phyloP scores from a whole-genome alignment of 2,329 filamentous ascomycete species.

The Exserohilum turcica region DNA sequence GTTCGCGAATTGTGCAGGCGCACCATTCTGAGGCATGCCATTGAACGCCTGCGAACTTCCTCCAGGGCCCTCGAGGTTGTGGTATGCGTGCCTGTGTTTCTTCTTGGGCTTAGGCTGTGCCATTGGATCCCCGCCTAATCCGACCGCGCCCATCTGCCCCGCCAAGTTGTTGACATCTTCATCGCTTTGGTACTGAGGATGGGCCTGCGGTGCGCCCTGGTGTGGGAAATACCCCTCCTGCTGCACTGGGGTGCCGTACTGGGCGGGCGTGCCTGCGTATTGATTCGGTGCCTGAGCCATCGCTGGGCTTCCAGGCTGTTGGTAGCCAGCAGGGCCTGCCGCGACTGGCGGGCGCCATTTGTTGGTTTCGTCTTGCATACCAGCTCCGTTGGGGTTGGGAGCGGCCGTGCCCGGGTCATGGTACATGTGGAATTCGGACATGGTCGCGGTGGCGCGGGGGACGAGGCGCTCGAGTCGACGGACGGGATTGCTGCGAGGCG shows the following conservation, averaged over 20 bases:
- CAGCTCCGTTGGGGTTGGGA: slow-evolving; percentile 36
- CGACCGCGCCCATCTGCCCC: slow-evolving; percentile 37
- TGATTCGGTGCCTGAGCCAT: slow-evolving; percentile 39
- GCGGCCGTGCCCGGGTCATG: slow-evolving; percentile 41
- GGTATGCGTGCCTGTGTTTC: slow-evolving; percentile 93
- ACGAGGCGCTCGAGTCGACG: slow-evolving; percentile 19
- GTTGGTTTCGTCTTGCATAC: slow-evolving; percentile 38
- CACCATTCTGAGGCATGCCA: slow-evolving; percentile 65
- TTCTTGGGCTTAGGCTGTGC: slow-evolving; percentile 69
- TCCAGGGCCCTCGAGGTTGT: slow-evolving; percentile 75
- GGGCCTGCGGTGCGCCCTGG: slow-evolving; percentile 35
- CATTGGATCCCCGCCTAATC: slow-evolving; percentile 46
- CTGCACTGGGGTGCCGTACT: slow-evolving; percentile 35
- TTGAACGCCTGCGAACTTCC: slow-evolving; percentile 71
- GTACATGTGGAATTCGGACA: slow-evolving; percentile 48
- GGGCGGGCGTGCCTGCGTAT: slow-evolving; percentile 37
- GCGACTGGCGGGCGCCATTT: slow-evolving; percentile 51
- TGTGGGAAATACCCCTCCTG: slow-evolving; percentile 52
- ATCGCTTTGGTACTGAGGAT: slow-evolving; percentile 29
- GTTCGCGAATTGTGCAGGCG: slow-evolving; percentile 65
- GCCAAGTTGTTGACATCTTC: slow-evolving; percentile 43
- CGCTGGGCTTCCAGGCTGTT: slow-evolving; percentile 47
- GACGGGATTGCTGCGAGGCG: slow-evolving; percentile 18
- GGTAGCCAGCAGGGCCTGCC: slow-evolving; percentile 52
- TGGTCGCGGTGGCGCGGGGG: slow-evolving; percentile 37